phyloP scores from a whole-genome alignment of 2,329 filamentous ascomycete genomes.

The Colletotrichum sp. region DNA sequence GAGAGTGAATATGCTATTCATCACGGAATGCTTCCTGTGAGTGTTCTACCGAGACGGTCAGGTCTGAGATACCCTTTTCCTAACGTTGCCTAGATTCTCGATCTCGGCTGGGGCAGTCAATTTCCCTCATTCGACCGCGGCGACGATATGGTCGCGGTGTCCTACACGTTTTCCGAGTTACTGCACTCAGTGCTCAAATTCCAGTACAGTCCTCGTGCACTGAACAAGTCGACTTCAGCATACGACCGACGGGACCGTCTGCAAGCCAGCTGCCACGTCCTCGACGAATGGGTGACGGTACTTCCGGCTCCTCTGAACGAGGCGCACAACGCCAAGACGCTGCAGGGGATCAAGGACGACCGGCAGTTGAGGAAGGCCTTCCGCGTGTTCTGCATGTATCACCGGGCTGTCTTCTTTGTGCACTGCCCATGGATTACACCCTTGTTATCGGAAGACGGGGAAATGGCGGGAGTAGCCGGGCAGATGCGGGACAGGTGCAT shows the following conservation, averaged over 20 bases:
- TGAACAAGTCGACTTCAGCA: neutral
- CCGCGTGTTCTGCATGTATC: conserved; percentile 16
- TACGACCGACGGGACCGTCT: neutral
- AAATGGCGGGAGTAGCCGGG: neutral
- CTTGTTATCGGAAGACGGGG: neutral
- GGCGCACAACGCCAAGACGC: neutral
- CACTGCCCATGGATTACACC: conserved; percentile 9
- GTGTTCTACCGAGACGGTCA: neutral
- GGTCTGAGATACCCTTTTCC: neutral
- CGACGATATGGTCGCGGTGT: conserved; percentile 8
- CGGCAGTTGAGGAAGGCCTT: neutral
- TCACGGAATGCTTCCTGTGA: conserved; percentile 11
- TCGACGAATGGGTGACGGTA: neutral
- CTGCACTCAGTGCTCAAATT: conserved; percentile 4
- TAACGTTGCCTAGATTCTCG: neutral
- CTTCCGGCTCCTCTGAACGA: conserved; percentile 1
- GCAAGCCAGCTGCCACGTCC: conserved; percentile 6
- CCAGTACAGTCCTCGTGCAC: conserved; percentile 7
- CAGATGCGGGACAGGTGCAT: neutral
- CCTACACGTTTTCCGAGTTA: conserved; percentile 10
- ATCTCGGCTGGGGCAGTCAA: neutral
- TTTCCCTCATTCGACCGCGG: conserved; percentile 4
- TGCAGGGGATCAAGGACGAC: neutral
- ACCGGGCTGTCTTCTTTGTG: neutral
- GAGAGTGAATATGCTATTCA: conserved; percentile 9